These are phyloP conservation scores for Tylopilus subfusipes DNA, from an alignment of 768 basidiomycete species.

Conservation along the genomic window DNA sequence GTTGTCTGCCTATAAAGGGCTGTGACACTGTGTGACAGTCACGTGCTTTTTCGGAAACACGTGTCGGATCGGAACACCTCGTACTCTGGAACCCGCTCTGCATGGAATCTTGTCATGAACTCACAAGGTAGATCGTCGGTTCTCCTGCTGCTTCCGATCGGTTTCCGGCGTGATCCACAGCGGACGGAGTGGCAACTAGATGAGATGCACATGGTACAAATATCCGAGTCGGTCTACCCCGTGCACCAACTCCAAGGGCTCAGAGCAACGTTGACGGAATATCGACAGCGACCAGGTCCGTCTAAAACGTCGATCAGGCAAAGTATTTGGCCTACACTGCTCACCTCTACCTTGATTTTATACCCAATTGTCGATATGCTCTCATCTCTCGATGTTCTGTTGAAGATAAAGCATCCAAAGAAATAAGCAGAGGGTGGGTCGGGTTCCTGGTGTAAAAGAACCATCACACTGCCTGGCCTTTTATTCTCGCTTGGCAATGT, in stretches of 20 bases:
- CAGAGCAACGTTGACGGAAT: neutral
- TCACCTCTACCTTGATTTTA: neutral
- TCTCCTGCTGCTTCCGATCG: neutral
- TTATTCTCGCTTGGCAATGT: neutral
- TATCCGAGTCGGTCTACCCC: too few relatives aligned
- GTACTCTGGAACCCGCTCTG: neutral
- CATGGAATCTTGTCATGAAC: neutral
- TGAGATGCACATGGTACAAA: neutral
- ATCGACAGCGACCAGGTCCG: too few relatives aligned
- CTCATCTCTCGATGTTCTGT: neutral
- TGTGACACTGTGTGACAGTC: conserved; percentile 10
- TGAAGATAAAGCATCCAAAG: neutral
- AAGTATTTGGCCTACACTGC: neutral
- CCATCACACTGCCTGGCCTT: neutral
- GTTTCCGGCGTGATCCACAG: too few relatives aligned
- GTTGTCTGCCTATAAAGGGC: conserved; percentile 10
- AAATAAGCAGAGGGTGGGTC: neutral
- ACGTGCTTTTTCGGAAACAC: conserved; percentile 3
- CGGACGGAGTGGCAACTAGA: neutral
- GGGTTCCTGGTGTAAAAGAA: neutral
- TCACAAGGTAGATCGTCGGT: neutral
- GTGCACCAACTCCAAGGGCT: neutral
- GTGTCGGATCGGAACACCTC: neutral
- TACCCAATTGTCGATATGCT: too few relatives aligned
- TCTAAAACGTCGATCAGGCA: neutral